Base-by-base conservation (phyloP, 192 early-diverging fungal genomes). In the Coemansia sp. region DNA sequence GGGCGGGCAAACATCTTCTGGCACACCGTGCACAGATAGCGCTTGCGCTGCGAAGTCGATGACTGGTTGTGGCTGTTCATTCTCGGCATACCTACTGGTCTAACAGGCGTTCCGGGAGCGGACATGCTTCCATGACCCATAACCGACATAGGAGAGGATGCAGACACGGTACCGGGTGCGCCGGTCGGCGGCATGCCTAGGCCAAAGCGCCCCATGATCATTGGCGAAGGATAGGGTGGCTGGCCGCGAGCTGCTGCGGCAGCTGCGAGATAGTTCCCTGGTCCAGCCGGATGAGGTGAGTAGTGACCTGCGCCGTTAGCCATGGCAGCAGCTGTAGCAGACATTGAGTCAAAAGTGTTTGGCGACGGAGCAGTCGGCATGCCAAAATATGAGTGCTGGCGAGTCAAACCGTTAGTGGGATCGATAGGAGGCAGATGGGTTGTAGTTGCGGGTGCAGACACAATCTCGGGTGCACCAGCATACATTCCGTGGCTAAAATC, bases 31-130 rank as follows among this genome's bases (percentile, higher is more conserved):
- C 78, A 80, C 33, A 74, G 51, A 37, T 80, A 80, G 38, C 78
- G 71, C 62, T 80, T 80, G 62, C 72, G 72, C 65, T 80, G 72
- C 57, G 78, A 67, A n/a, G 62, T 74, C 47, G 75, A 78, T 9
- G 66, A 64, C 52, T 61, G 66, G 42, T 25, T 44, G 47, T 66
- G 66, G 61, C 69, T 65, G 63, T 60, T 63, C 18, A 71, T 40
- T 2, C 69, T 60, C 8, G 64, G 27, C 64, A 78, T 49, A 18
- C 53, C 54, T 9, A 68, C 15, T 0, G 69, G 43, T 23, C 69
- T 64, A 11, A 64, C 55, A 2, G 71, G 71, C 37, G 64, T 73
- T 10, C 64, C 22, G 5, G 66, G 61, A 37, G 59, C 56, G 15
- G 69, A 65, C 59, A 66, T 66, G 22, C 53, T 53, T 7, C 43